Base-by-base conservation (phyloP, 2,329 filamentous ascomycete species). In the Microsporum ferrugineum region DNA sequence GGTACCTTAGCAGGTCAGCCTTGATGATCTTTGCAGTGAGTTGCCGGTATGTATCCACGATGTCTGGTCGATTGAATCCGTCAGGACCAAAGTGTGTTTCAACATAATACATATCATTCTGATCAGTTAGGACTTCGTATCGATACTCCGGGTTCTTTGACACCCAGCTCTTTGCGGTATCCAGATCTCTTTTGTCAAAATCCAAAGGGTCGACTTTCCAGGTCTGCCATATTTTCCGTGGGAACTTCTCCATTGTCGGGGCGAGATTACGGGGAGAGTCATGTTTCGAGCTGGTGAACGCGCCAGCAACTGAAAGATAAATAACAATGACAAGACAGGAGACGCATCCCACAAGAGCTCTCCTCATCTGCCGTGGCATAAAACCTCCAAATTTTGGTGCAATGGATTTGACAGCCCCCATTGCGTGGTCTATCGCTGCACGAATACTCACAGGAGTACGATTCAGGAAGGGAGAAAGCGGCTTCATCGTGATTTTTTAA, bases 181-280 rank as follows among this genome's bases (percentile, higher is more conserved):
- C 73, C 36, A 81, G 75, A 67, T 89, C 85, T 59, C 82, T 79
- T 67, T 84, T 79, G 64, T 87, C 86, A 68, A 88, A 88, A 1
- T 78, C 77, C 38, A 88, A 75, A 1, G 86, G 84, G 63, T 86
- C 81, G 33, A 86, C 81, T 71, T 88, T 89, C 87, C 87, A 89
- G 0, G 84, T 86, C 72, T 89, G 87, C 87, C 86, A 89, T 65
- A 89, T 87, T 72, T 89, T 89, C 60, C 79, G 79, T 4, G 80
- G 87, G 66, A 84, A 89, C 66, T 60, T 69, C 58, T 62, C 65
- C n/a, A 62, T 64, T 63, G 49, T 63, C 65, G 61, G 34, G 59
- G 33, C 55, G 72, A 68, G 47, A 36, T 51, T 17, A 36, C 61
- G 57, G 23, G 58, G 23, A 14, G 49, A 45, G 2, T 59, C 47